phyloP scores from a whole-genome alignment of 2,329 filamentous ascomycete genomes.

The Aspergillus quadricinctus region DNA sequence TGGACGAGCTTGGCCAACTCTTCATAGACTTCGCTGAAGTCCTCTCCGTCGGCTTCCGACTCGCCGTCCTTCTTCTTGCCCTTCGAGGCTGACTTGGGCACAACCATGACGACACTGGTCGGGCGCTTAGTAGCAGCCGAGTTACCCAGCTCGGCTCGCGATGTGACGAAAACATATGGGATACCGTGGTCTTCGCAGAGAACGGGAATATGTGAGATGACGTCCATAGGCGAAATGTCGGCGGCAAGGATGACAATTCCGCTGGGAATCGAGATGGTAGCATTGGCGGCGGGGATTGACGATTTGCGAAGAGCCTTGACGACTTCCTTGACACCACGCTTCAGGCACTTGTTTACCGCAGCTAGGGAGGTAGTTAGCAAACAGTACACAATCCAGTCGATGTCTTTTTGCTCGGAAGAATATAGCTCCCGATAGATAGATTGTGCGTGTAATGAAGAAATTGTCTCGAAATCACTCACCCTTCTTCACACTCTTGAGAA shows the following conservation, averaged over 20 bases:
- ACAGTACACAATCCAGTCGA: neutral
- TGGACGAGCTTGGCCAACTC: constrained; percentile 56
- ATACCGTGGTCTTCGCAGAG: constrained; percentile 98
- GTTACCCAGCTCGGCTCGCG: constrained; percentile 86
- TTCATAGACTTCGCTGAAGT: constrained; percentile 51
- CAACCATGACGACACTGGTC: constrained; percentile 90
- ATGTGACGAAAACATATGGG: constrained; percentile 92
- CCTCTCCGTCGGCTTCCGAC: constrained; percentile 40
- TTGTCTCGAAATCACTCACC: too few species aligned
- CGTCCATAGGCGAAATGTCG: constrained; percentile 97
- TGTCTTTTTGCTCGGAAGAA: neutral
- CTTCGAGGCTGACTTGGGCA: constrained; percentile 47
- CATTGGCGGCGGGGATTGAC: constrained; percentile 61
- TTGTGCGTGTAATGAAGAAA: too few species aligned
- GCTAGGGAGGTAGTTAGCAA: constrained; percentile 51
- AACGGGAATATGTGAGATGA: constrained; percentile 96
- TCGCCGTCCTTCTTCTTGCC: constrained; percentile 47
- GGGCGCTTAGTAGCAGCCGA: constrained; percentile 94
- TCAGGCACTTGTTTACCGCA: constrained; percentile 90
- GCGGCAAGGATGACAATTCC: constrained; percentile 86
- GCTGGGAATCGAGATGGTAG: constrained; percentile 59
- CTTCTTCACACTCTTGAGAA: constrained; percentile 50
- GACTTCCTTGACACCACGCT: constrained; percentile 97
- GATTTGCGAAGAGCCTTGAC: constrained; percentile 98
- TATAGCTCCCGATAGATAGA: neutral